phyloP scores from a whole-genome alignment of 371 early-diverging fungal species.

The Fennellomyces sp. region DNA sequence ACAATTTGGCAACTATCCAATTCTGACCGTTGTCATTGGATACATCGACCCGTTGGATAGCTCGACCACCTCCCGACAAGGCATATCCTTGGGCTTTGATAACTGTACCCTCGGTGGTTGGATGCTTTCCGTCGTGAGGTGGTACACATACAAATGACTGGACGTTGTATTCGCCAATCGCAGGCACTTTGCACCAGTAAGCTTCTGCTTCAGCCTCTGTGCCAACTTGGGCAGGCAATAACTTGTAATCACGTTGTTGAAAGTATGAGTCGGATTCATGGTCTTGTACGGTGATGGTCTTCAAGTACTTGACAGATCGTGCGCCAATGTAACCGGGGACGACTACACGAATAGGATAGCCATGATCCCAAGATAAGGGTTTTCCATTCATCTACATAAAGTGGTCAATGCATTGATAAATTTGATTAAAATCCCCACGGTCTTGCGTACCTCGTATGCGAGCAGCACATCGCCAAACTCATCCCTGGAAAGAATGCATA shows the following conservation, averaged over 20 bases:
- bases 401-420: too few species aligned
- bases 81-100: slow-evolving; percentile 37
- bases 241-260: slow-evolving; percentile 86
- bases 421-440: too few species aligned
- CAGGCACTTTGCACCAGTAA: slow-evolving; percentile 55
- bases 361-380: slow-evolving; percentile 77
- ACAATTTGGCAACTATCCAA: slow-evolving; percentile 67
- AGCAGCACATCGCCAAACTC: slow-evolving; percentile 82
- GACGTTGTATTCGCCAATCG: slow-evolving; percentile 80
- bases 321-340: slow-evolving; percentile 87
- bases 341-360: slow-evolving; percentile 82
- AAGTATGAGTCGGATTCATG: slow-evolving; percentile 74
- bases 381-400: slow-evolving; percentile 77
- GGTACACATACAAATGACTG: slow-evolving; percentile 70
- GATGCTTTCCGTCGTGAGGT: slow-evolving; percentile 28
- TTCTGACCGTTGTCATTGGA: slow-evolving; percentile 83
- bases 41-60: slow-evolving; percentile 80
- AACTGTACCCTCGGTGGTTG: not conserved
- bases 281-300: slow-evolving; percentile 62
- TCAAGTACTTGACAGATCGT: slow-evolving; percentile 83
- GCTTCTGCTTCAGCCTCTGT: slow-evolving; percentile 45
- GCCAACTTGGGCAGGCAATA: slow-evolving; percentile 63
- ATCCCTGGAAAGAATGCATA: slow-evolving; percentile 47
- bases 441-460: slow-evolving; percentile 62
- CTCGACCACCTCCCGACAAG: slow-evolving; percentile 54